Evolutionary conservation across 768 basidiomycete genomes (phyloP).

Genomic region (Podaxis mareebaensis): DNA sequence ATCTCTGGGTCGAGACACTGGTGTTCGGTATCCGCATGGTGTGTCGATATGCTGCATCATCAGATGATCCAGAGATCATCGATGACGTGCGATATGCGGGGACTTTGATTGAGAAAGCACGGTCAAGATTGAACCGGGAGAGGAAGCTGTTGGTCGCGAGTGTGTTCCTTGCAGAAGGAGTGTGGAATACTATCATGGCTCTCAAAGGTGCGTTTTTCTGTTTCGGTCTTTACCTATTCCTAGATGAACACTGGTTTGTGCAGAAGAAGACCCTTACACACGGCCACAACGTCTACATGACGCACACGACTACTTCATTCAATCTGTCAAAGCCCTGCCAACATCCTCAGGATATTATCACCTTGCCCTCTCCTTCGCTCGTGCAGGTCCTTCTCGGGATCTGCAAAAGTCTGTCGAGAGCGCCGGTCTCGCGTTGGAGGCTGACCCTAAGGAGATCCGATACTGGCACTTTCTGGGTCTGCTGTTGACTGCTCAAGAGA

Average conservation of each 20-base stretch:
- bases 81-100: conserved; percentile 67
- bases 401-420: conserved; percentile 66
- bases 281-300: conserved; percentile 60
- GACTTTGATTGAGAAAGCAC: conserved; percentile 59
- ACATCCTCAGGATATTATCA: conserved; percentile 71
- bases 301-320: conserved; percentile 51
- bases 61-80: conserved; percentile 27
- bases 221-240: background rate
- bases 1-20: conserved; percentile 74
- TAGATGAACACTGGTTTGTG: background rate
- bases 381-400: conserved; percentile 63
- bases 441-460: conserved; percentile 58
- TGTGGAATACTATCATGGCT: conserved; percentile 71
- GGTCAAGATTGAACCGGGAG: conserved; percentile 47
- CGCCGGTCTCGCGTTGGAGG: conserved; percentile 74
- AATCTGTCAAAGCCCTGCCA: conserved; percentile 48
- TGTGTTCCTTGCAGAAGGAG: conserved; percentile 68
- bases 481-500: conserved; percentile 73
- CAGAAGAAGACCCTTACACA: conserved; percentile 66
- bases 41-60: conserved; percentile 43
- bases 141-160: conserved; percentile 58
- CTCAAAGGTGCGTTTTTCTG: conserved; percentile 51
- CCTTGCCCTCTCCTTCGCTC: conserved; percentile 73
- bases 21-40: conserved; percentile 80
- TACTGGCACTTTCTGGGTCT: conserved; percentile 93